Evolutionary conservation across 2,329 filamentous ascomycete genomes (phyloP), one percentile per base, ranked within the genome.

Genomic region (Colletotrichum sp.): DNA sequence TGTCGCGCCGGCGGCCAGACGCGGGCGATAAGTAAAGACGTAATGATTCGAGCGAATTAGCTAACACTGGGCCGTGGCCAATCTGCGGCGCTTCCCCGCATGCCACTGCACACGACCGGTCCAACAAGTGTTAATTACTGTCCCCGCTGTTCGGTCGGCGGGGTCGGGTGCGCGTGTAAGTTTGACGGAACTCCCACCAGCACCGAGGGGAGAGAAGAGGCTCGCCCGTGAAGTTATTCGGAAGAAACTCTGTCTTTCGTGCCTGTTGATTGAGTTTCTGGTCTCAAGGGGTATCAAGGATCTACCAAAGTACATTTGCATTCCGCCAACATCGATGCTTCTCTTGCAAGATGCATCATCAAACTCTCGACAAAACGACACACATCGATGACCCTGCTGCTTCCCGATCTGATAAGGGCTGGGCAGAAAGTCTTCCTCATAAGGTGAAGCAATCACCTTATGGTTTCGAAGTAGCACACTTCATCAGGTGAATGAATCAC

Each of bases 1-100:
- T 18, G 69, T 66, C 32, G 34, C 38, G 34, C 70, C 64, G 73
- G 70, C 73, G 73, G 74, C 74, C 71, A 71, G 26, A 28, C n/a
- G 57, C 30, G 36, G 58, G 57, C 71, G 74, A 76, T 74, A 76
- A 74, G 74, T 24, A 63, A 69, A 74, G 70, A 34, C 28, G 64
- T 52, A 38, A 71, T 75, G 48, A 75, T 75, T 74, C 60, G 38
- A 67, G 61, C 38, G 60, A 55, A 76, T 76, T 70, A 76, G 74
- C 66, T 71, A 76, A 74, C 66, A 60, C 16, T 66, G 24, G 48
- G 16, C 30, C 26, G 57, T 28, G 57, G 43, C 70, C 64, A 73
- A 73, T 75, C 57, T 73, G 64, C 57, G 61, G 67, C 57, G 38
- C 55, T 67, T 67, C 57, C 57, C 73, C 73, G 64, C 70, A 71